Percentiles rank a stretch among this genome's conserved stretches.
Conservation (phyloP, 2,329 filamentous ascomycete species). For the Ceratocystis colombiana region DNA sequence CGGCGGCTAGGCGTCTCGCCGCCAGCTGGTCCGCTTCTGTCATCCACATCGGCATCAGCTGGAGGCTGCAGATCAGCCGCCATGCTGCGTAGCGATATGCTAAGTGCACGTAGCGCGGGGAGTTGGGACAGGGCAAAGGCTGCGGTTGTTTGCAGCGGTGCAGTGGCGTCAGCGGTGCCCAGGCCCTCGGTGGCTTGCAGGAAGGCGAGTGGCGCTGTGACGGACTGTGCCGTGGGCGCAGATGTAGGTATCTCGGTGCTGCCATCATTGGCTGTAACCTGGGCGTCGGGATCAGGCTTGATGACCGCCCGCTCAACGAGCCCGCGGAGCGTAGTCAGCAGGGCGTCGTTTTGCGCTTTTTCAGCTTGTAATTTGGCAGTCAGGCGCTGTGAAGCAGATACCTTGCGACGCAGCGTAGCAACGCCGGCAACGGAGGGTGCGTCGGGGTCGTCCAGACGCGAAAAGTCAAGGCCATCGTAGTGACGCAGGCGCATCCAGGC, state of each 20-base stretch:
- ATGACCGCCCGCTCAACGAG: slow-evolving; percentile 26
- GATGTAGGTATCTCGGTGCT: slow-evolving; percentile 4
- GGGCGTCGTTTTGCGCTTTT: slow-evolving; percentile 57
- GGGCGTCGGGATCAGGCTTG: slow-evolving; percentile 29
- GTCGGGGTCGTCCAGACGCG: slow-evolving; percentile 20
- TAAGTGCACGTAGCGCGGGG: slow-evolving; percentile 62
- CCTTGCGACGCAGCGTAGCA: slow-evolving; percentile 58
- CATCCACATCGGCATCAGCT: slow-evolving; percentile 15
- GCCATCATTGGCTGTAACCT: slow-evolving; percentile 17
- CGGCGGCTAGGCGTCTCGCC: slow-evolving; percentile 31
- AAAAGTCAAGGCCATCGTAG: slow-evolving; percentile 60
- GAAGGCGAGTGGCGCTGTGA: slow-evolving; percentile 43
- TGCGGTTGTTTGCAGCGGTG: slow-evolving; percentile 58
- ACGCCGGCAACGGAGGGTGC: slow-evolving; percentile 56
- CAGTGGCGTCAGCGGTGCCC: slow-evolving; percentile 41
- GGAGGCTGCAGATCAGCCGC: slow-evolving; percentile 47
- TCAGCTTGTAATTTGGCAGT: slow-evolving; percentile 61
- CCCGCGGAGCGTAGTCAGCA: slow-evolving; percentile 53
- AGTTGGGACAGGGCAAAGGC: slow-evolving; percentile 75
- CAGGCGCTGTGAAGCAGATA: slow-evolving; percentile 70
- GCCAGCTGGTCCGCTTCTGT: neutral
- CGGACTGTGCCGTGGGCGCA: neutral
- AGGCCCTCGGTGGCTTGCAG: slow-evolving; percentile 45
- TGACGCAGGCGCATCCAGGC: slow-evolving; percentile 74
- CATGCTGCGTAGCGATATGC: slow-evolving; percentile 50